Conservation (phyloP, 192 early-diverging fungal genomes). For the Powellomyces hirtus region DNA sequence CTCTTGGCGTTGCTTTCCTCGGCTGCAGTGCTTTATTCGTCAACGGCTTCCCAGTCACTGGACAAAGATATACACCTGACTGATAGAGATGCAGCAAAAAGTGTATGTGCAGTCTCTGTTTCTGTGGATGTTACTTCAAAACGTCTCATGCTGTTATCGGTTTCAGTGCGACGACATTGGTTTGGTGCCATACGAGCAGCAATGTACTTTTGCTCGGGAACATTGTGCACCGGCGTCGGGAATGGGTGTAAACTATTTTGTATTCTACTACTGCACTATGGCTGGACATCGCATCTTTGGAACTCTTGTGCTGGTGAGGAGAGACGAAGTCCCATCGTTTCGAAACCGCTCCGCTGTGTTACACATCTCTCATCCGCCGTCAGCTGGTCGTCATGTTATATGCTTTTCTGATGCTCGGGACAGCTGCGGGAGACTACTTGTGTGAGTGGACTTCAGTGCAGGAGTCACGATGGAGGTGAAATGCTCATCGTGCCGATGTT, state of each 20-base stretch:
- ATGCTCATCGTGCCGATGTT: background rate
- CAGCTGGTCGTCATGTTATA: slow-evolving; percentile 9
- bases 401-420: slow-evolving; percentile 22
- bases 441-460: background rate
- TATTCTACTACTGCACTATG: slow-evolving; percentile 1
- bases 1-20: too few species aligned
- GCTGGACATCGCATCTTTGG: background rate
- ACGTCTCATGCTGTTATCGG: too few species aligned
- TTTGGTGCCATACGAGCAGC: background rate
- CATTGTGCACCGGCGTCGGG: background rate
- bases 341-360: background rate
- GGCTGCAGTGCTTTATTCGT: too few species aligned
- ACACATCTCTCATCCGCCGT: background rate
- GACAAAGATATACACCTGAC: too few species aligned
- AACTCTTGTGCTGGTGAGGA: background rate
- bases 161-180: slow-evolving; percentile 1
- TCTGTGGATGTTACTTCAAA: too few species aligned
- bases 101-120: too few species aligned
- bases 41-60: too few species aligned
- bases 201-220: background rate
- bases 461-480: background rate
- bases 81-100: too few species aligned
- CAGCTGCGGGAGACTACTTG: slow-evolving; percentile 22
- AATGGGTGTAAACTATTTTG: slow-evolving; percentile 2
- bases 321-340: background rate